Conservation (phyloP, 345 rosid species). For the Brassica juncea region DNA sequence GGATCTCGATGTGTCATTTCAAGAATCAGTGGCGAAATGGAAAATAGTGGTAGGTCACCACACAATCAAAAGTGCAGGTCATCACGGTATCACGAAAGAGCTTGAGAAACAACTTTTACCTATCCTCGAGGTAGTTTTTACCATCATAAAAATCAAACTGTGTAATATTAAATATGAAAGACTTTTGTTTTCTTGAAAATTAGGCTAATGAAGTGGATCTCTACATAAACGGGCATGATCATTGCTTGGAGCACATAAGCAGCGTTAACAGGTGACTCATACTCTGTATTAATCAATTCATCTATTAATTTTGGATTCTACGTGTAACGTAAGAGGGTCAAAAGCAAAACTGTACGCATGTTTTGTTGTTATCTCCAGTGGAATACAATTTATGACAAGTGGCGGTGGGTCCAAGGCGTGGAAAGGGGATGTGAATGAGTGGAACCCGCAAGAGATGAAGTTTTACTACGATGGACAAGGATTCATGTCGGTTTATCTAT, state of each 20-base stretch:
- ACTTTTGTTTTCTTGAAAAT: not conserved
- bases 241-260: constrained; percentile 79
- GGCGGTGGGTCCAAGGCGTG: constrained; percentile 91
- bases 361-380: constrained; percentile 32
- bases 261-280: constrained; percentile 50
- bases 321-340: not conserved
- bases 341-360: constrained; percentile 1
- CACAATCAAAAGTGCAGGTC: constrained; percentile 68
- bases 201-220: constrained; percentile 67
- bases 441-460: constrained; percentile 45
- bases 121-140: constrained; percentile 55
- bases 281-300: not conserved
- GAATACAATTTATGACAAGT: constrained; percentile 67
- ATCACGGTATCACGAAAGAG: constrained; percentile 65
- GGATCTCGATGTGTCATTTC: constrained; percentile 43
- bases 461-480: constrained; percentile 85
- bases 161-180: not conserved
- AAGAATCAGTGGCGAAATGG: constrained; percentile 61
- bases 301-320: not conserved
- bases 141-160: not conserved
- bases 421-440: constrained; percentile 52
- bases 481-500: constrained; percentile 60
- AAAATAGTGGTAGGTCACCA: constrained; percentile 85
- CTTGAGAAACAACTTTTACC: constrained; percentile 56
- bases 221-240: constrained; percentile 82